Percentiles rank a stretch among this genome's conserved stretches.
Conservation (phyloP, 129 eudicot genomes). For the Oenanthe sinensis region DNA sequence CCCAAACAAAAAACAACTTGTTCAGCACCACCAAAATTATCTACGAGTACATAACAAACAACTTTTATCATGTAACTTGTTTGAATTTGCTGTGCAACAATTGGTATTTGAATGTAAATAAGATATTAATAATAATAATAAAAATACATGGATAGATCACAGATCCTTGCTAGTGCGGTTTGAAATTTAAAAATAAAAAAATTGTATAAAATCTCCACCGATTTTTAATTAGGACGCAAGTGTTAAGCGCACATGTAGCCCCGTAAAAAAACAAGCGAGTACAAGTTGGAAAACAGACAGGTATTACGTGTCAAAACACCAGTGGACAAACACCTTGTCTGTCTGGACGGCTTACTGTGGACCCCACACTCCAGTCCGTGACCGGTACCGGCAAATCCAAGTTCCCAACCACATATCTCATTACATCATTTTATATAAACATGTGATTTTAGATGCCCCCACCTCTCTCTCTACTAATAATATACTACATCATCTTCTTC, state of each 20-base stretch:
- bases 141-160: too few relatives aligned
- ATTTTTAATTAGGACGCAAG: too few relatives aligned
- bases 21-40: too few relatives aligned
- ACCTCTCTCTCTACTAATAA: background rate
- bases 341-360: background rate
- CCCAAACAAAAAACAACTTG: too few relatives aligned
- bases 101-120: too few relatives aligned
- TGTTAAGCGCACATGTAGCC: background rate
- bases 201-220: background rate
- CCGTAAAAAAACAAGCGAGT: background rate
- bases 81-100: too few relatives aligned
- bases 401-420: slow-evolving; percentile 10
- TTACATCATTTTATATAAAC: too few relatives aligned
- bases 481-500: background rate
- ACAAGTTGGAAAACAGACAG: slow-evolving; percentile 1
- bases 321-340: background rate
- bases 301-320: slow-evolving; percentile 8
- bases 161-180: background rate
- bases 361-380: slow-evolving; percentile 7
- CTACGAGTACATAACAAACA: too few relatives aligned
- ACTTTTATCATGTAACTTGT: too few relatives aligned
- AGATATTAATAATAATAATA: too few relatives aligned
- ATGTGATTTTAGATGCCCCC: background rate
- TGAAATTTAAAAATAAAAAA: background rate
- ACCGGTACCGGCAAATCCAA: slow-evolving; percentile 15